Evolutionary conservation across 2,329 filamentous ascomycete species (phyloP), one percentile per base, ranked within the genome.

Genomic region (Remersonia thermophila): DNA sequence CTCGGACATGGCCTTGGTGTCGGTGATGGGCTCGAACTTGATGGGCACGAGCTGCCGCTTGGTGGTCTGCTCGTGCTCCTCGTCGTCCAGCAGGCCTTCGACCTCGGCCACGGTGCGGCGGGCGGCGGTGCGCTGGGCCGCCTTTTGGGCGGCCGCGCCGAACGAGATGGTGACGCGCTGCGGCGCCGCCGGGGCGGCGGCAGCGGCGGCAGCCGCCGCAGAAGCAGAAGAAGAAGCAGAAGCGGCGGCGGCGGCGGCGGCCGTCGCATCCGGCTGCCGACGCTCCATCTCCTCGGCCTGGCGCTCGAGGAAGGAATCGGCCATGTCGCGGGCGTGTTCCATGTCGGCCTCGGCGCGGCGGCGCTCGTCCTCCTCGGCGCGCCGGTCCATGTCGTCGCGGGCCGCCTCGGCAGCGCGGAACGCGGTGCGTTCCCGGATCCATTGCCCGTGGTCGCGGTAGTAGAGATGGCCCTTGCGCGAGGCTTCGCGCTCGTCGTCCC

Each of bases 81-180:
- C 91, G 58, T 96, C 87, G 61, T 96, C 91, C 46, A 98, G 67
- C 1, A 98, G 67, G 23, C 85, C 85, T 64, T 96, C 91, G 37
- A 98, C 84, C 55, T 98, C 91, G 38, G 86, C 86, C 43, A 93
- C 80, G 0, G 85, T 93, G 42, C 86, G 80, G 41, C 83, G 73
- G 9, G 73, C 67, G 0, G 73, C 63, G 11, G 67, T 67, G 28
- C 68, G 65, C 39, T 72, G 71, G 0, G 70, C 70, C 0, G 69
- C 69, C 48, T 69, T 85, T 56, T 93, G 85, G 0, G 85, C 83
- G 0, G 87, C 84, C 1, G 85, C 85, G 36, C 87, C 87, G 17
- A 96, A 78, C 2, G 86, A 94, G 39, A 96, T 72, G 58, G 94
- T 96, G 71, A 96, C 93, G 16, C 80, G 79, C 52, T 83, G 78